Percentiles rank a stretch among this genome's conserved stretches.
These are phyloP conservation scores for Cadophora malorum DNA, from an alignment of 2,329 filamentous ascomycete species.

Conservation along the genomic window DNA sequence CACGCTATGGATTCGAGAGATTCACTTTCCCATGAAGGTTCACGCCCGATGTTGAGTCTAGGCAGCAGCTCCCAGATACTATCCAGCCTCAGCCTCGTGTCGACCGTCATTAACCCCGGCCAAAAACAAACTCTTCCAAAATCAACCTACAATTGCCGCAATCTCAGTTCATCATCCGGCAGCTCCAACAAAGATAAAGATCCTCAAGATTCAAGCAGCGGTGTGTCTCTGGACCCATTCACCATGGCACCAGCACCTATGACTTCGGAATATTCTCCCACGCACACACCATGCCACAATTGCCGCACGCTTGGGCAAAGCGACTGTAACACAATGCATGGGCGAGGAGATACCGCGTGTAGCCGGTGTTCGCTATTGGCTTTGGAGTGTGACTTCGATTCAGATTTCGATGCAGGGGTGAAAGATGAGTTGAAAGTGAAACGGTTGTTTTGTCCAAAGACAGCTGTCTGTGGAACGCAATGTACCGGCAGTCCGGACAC, in stretches of 20 bases:
- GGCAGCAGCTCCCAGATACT: neutral
- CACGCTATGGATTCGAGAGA: neutral
- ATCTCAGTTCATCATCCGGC: neutral
- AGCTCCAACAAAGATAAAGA: no score
- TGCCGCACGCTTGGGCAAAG: neutral
- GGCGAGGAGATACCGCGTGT: neutral
- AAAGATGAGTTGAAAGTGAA: neutral
- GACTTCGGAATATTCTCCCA: neutral
- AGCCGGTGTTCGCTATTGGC: neutral
- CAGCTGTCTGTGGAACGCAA: no score
- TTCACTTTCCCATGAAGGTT: neutral
- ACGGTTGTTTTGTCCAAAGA: no score
- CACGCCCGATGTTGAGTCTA: neutral
- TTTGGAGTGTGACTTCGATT: neutral
- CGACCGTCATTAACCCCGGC: neutral
- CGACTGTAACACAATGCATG: neutral
- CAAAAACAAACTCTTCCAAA: neutral
- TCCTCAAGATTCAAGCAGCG: neutral
- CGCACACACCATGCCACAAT: constrained; percentile 1
- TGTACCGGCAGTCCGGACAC: no score
- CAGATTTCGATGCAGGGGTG: neutral
- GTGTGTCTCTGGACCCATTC: neutral
- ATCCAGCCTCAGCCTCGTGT: neutral
- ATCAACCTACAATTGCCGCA: neutral
- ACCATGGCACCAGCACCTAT: neutral